Conservation (phyloP, 1,284 basidiomycete genomes). For the Boletellus sp. region DNA sequence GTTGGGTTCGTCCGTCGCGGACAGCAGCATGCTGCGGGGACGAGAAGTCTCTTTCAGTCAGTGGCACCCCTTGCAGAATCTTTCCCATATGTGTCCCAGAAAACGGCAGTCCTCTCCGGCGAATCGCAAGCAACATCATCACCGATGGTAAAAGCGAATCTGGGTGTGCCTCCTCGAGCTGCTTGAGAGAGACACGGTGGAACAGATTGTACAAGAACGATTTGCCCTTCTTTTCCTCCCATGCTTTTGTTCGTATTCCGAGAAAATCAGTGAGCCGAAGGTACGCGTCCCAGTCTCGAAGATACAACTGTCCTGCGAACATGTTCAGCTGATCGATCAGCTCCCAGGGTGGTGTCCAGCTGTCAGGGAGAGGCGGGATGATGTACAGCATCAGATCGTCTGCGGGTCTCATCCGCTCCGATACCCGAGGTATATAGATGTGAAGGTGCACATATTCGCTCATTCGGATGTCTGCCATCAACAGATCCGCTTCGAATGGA, state of each 20-base stretch:
- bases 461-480: slow-evolving; percentile 35
- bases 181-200: too few relatives aligned
- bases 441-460: slow-evolving; percentile 36
- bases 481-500: slow-evolving; percentile 40
- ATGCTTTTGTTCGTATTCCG: too few relatives aligned
- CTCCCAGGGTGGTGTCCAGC: neutral
- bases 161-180: neutral
- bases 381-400: slow-evolving; percentile 37
- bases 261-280: slow-evolving; percentile 1
- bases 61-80: neutral
- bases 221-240: too few relatives aligned
- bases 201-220: too few relatives aligned
- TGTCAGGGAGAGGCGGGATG: neutral
- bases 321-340: slow-evolving; percentile 20
- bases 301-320: slow-evolving; percentile 32
- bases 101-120: neutral
- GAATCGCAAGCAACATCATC: neutral
- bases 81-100: neutral
- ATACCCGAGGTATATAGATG: slow-evolving; percentile 37
- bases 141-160: neutral
- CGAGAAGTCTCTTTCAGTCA: neutral
- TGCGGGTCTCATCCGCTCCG: slow-evolving; percentile 33
- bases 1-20: too few relatives aligned
- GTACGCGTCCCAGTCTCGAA: slow-evolving; percentile 29
- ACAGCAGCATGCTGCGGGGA: too few relatives aligned